Evolutionary conservation across 768 basidiomycete species (phyloP).

Genomic region (Auricularia heimuer): DNA sequence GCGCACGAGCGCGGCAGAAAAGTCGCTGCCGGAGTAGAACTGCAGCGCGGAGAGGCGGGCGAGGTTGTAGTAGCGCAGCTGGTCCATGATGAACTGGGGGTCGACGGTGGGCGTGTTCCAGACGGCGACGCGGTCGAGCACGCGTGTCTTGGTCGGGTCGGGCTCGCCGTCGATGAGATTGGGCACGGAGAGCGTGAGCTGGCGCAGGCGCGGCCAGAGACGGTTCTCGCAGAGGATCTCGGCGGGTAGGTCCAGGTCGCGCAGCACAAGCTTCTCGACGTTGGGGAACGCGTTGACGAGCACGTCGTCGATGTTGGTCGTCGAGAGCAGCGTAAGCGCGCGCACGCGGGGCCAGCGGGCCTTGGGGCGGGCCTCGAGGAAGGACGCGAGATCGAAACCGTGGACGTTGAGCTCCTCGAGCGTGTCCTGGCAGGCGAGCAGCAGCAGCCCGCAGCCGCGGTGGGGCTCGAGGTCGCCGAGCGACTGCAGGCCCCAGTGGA

Average conservation of each 20-base stretch:
- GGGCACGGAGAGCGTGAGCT: background rate
- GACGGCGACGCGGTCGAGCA: background rate
- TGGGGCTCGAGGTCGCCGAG: background rate
- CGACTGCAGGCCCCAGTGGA: background rate
- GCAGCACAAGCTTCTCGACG: background rate
- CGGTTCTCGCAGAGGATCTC: background rate
- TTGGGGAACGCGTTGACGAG: background rate
- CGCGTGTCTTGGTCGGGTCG: background rate
- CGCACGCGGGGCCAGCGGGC: background rate
- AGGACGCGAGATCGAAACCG: background rate
- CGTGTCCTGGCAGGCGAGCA: background rate
- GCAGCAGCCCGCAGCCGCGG: background rate
- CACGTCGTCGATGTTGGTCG: background rate
- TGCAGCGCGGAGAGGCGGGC: background rate
- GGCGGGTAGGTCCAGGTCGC: background rate
- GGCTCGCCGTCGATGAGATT: slow-evolving; percentile 1
- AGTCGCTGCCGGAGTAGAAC: background rate
- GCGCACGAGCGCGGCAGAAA: background rate
- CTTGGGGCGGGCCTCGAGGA: background rate
- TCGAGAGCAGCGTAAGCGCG: background rate
- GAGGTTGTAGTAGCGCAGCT: slow-evolving; percentile 1
- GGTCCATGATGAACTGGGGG: background rate
- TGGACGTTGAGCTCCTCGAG: slow-evolving; percentile 2
- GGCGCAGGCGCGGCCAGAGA: background rate
- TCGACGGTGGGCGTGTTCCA: background rate